Conservation (phyloP, 2,329 filamentous ascomycete genomes). For the Pseudogymnoascus sp. region DNA sequence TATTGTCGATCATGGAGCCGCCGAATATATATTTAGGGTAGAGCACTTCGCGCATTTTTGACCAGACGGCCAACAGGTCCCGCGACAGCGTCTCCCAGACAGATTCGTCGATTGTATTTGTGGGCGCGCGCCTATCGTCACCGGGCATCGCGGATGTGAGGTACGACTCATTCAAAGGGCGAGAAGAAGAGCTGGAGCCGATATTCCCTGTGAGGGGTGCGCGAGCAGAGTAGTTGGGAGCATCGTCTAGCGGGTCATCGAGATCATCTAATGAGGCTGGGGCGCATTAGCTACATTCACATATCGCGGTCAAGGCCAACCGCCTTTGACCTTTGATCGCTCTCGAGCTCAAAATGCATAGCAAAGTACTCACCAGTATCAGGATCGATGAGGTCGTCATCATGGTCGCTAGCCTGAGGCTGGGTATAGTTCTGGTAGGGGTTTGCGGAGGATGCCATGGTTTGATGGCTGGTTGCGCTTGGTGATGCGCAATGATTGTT, state of each 20-base stretch:
- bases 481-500: neutral
- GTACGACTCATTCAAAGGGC: conserved; percentile 64
- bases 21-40: conserved; percentile 89
- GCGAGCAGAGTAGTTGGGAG: conserved; percentile 54
- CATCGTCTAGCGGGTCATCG: conserved; percentile 68
- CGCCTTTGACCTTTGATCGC: conserved; percentile 1
- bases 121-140: conserved; percentile 81
- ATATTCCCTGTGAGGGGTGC: conserved; percentile 82
- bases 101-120: conserved; percentile 92
- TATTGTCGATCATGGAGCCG: conserved; percentile 53
- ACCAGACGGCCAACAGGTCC: conserved; percentile 88
- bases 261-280: conserved; percentile 83
- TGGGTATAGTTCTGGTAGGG: conserved; percentile 52
- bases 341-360: conserved; percentile 9
- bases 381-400: conserved; percentile 69
- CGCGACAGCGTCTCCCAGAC: conserved; percentile 96
- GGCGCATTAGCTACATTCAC: conserved; percentile 16
- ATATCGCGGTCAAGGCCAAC: neutral
- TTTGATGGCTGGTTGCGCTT: conserved; percentile 8
- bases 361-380: conserved; percentile 55
- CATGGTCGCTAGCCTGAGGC: conserved; percentile 42
- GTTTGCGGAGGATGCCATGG: conserved; percentile 33
- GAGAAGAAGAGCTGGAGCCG: conserved; percentile 42
- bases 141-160: conserved; percentile 84
- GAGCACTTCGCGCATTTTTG: conserved; percentile 95